These are phyloP conservation scores for Artemisia tridentata DNA, from an alignment of 129 eudicot species.

Conservation along the genomic window DNA sequence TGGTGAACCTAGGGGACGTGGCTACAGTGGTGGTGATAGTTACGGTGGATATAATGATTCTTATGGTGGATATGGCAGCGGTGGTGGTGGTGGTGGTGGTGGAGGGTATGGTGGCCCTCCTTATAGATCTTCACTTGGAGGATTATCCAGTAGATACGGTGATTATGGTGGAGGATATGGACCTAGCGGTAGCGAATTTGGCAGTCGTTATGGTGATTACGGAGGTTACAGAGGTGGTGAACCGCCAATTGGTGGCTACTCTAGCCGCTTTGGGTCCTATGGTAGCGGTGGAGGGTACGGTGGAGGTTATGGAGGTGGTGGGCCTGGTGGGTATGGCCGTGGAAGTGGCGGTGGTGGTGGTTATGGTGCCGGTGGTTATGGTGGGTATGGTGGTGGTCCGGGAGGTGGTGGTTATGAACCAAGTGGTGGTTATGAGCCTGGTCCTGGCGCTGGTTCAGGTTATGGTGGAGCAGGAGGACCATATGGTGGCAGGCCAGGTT, in stretches of 20 bases:
- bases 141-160: slow-evolving; percentile 46
- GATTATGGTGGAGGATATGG: slow-evolving; percentile 64
- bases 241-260: slow-evolving; percentile 61
- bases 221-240: slow-evolving; percentile 73
- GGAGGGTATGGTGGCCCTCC: slow-evolving; percentile 52
- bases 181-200: slow-evolving; percentile 45
- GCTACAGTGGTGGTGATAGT: slow-evolving; percentile 54
- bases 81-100: slow-evolving; percentile 52
- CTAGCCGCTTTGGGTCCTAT: slow-evolving; percentile 66
- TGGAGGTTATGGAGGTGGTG: slow-evolving; percentile 71
- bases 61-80: slow-evolving; percentile 26
- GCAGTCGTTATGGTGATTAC: slow-evolving; percentile 59
- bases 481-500: slow-evolving; percentile 55
- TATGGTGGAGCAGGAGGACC: slow-evolving; percentile 73
- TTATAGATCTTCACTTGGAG: slow-evolving; percentile 58
- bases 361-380: slow-evolving; percentile 45
- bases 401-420: slow-evolving; percentile 50
- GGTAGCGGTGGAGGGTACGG: slow-evolving; percentile 50
- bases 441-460: slow-evolving; percentile 44
- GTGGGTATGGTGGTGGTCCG: slow-evolving; percentile 55
- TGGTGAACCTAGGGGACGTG: slow-evolving; percentile 85
- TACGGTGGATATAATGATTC: slow-evolving; percentile 52
- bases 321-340: slow-evolving; percentile 62
- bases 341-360: slow-evolving; percentile 56
- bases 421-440: slow-evolving; percentile 46